Conservation (phyloP, 805 yeast species). For the Ogataea paraovalis region DNA sequence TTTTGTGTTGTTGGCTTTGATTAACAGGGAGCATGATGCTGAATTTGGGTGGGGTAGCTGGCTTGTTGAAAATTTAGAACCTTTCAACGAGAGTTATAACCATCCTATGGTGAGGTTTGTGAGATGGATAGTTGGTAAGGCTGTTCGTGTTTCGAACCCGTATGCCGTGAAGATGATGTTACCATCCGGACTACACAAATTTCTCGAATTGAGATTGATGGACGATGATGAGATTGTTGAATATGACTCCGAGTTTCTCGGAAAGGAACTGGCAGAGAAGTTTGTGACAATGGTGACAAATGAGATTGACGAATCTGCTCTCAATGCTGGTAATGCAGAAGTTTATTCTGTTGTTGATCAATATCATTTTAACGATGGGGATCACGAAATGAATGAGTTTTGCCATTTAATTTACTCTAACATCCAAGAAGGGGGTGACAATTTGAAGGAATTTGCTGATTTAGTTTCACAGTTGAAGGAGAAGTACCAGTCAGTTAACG, state of each 20-base stretch:
- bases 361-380: slow-evolving; percentile 32
- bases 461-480: slow-evolving; percentile 22
- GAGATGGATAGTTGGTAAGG: slow-evolving; percentile 76
- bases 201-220: slow-evolving; percentile 42
- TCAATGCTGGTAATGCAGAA: slow-evolving; percentile 28
- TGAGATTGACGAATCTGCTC: slow-evolving; percentile 13
- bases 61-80: slow-evolving; percentile 66
- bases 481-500: slow-evolving; percentile 11
- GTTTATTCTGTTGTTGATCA: slow-evolving; percentile 29
- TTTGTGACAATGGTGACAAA: background rate
- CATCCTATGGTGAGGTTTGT: slow-evolving; percentile 77
- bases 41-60: slow-evolving; percentile 94
- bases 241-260: slow-evolving; percentile 36
- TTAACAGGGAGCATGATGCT: slow-evolving; percentile 90
- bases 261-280: slow-evolving; percentile 21
- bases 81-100: slow-evolving; percentile 41
- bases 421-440: slow-evolving; percentile 29
- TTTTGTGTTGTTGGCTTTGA: slow-evolving; percentile 91
- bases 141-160: slow-evolving; percentile 75
- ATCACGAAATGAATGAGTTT: slow-evolving; percentile 30
- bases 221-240: slow-evolving; percentile 31
- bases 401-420: slow-evolving; percentile 32
- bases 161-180: slow-evolving; percentile 69
- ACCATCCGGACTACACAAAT: slow-evolving; percentile 51
- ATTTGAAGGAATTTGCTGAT: slow-evolving; percentile 27